A percentile compares a stretch with the other conserved stretches of the same genome.
phyloP scores from a whole-genome alignment of 2,329 filamentous ascomycete genomes.

The Sclerotinia glacialis region DNA sequence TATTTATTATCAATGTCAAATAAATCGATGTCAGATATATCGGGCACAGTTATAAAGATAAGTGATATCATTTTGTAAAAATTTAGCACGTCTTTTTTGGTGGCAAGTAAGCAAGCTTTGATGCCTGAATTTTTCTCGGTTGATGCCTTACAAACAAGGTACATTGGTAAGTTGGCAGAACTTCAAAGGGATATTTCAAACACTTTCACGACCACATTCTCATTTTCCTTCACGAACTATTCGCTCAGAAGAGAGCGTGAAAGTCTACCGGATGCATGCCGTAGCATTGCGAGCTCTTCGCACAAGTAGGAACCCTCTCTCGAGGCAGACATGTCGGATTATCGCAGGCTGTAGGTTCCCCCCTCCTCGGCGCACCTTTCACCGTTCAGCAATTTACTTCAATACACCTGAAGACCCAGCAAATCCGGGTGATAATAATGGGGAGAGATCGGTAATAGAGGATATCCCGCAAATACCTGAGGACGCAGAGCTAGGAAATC shows the following conservation, averaged over 20 bases:
- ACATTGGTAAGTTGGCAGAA: not conserved
- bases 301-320: constrained; percentile 33
- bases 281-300: constrained; percentile 35
- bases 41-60: no score
- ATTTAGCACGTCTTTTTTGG: not conserved
- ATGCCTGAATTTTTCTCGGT: not conserved
- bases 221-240: not conserved
- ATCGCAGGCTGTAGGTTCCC: constrained; percentile 36
- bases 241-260: constrained; percentile 30
- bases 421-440: constrained; percentile 12
- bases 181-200: constrained; percentile 17
- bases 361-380: constrained; percentile 35
- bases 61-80: not conserved
- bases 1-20: no score
- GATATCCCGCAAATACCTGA: constrained; percentile 4
- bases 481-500: not conserved
- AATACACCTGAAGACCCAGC: constrained; percentile 32
- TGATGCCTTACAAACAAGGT: not conserved
- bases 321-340: constrained; percentile 36
- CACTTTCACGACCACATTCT: not conserved
- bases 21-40: no score
- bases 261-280: constrained; percentile 38
- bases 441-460: constrained; percentile 24
- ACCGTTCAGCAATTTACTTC: constrained; percentile 33
- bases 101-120: not conserved